These are phyloP conservation scores for Pulveroboletus frians DNA, from an alignment of 768 basidiomycete genomes.

Conservation along the genomic window DNA sequence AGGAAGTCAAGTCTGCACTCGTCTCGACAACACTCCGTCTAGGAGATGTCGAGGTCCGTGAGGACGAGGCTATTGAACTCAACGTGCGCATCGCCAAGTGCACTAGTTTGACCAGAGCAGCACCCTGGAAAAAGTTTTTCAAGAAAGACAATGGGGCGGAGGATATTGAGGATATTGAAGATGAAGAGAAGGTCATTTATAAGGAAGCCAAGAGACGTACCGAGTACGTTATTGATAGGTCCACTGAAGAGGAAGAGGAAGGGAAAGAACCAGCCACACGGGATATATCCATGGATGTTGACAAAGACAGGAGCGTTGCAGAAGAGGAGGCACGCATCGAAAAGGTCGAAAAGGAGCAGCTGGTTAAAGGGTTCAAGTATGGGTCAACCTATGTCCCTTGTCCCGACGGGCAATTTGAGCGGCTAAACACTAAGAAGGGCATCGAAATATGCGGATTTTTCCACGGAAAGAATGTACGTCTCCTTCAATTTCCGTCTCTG, in stretches of 20 bases:
- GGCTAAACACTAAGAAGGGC: conserved; percentile 70
- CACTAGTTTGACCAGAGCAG: conserved; percentile 63
- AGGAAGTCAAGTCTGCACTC: conserved; percentile 61
- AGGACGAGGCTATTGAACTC: conserved; percentile 73
- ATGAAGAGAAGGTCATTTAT: conserved; percentile 32
- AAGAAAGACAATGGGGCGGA: conserved; percentile 26
- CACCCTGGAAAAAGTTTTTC: conserved; percentile 63
- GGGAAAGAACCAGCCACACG: conserved; percentile 16
- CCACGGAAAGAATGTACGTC: conserved; percentile 52
- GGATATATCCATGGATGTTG: conserved; percentile 20
- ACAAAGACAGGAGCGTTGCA: conserved; percentile 31
- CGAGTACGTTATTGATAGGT: conserved; percentile 55
- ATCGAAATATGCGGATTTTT: conserved; percentile 90
- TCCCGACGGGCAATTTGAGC: conserved; percentile 79
- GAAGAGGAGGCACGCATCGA: conserved; percentile 38
- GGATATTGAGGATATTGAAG: conserved; percentile 24
- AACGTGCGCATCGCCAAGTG: conserved; percentile 74
- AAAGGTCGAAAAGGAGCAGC: conserved; percentile 72
- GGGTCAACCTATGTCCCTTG: conserved; percentile 84
- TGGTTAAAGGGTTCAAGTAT: conserved; percentile 82
- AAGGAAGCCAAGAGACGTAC: conserved; percentile 40
- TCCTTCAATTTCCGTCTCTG: neutral
- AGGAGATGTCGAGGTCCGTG: conserved; percentile 63
- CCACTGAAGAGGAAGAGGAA: conserved; percentile 32
- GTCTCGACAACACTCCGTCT: conserved; percentile 65